These are phyloP conservation scores for Wickerhamiella sergipiensis DNA, from an alignment of 805 yeast species.

Conservation along the genomic window DNA sequence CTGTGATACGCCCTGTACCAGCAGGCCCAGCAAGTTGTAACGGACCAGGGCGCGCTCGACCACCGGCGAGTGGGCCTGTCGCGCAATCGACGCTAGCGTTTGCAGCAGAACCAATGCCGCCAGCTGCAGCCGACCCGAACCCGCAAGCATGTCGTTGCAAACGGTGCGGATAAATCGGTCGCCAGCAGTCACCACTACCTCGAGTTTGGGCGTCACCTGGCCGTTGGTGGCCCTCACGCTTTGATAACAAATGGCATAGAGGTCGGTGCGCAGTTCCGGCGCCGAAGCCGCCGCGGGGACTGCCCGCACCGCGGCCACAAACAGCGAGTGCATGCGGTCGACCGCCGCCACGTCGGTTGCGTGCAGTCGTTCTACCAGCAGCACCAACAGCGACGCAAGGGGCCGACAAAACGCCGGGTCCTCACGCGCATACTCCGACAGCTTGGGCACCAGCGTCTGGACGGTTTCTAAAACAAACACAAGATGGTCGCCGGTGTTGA, in stretches of 20 bases:
- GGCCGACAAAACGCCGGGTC: constrained; percentile 61
- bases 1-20: constrained; percentile 52
- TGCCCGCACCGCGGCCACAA: constrained; percentile 63
- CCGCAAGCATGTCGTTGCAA: constrained; percentile 65
- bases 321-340: constrained; percentile 50
- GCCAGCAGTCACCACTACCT: constrained; percentile 40
- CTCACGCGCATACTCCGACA: constrained; percentile 56
- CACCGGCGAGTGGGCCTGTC: constrained; percentile 37
- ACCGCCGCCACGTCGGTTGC: constrained; percentile 18
- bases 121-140: constrained; percentile 38
- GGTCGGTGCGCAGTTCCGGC: constrained; percentile 55
- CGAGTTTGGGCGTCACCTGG: constrained; percentile 24
- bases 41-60: constrained; percentile 48
- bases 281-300: constrained; percentile 58
- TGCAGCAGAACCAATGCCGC: constrained; percentile 69
- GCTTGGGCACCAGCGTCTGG: constrained; percentile 61
- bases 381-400: constrained; percentile 59
- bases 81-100: constrained; percentile 43
- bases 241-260: constrained; percentile 60
- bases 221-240: constrained; percentile 39
- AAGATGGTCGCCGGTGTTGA: constrained; percentile 30
- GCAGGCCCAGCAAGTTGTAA: constrained; percentile 48
- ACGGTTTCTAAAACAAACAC: constrained; percentile 64
- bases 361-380: constrained; percentile 51
- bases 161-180: constrained; percentile 53